Conservation (phyloP, 2,329 filamentous ascomycete genomes). For the Colletotrichum lupini region DNA sequence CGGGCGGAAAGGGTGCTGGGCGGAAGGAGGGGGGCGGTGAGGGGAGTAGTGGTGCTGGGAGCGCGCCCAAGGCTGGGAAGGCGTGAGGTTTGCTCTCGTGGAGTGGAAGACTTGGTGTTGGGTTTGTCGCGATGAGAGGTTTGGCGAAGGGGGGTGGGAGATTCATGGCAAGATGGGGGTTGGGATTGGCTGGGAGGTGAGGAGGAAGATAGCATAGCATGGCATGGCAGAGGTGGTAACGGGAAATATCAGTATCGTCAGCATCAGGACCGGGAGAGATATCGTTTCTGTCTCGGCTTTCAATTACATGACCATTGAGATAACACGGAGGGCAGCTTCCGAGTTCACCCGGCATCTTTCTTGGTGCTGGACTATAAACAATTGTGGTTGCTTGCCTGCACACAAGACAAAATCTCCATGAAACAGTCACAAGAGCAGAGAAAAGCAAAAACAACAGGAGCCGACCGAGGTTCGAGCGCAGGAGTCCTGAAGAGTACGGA, state of each 20-base stretch:
- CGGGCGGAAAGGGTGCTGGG: conserved; percentile 45
- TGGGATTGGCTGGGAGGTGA: too few relatives aligned
- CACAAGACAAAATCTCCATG: too few relatives aligned
- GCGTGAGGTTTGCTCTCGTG: neutral
- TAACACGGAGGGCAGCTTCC: neutral
- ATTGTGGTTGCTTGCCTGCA: too few relatives aligned
- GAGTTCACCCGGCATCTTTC: neutral
- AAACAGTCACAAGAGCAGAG: too few relatives aligned
- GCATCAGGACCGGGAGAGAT: neutral
- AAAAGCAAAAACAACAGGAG: too few relatives aligned
- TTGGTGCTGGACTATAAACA: too few relatives aligned
- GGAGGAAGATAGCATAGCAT: neutral
- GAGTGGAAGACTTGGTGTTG: too few relatives aligned
- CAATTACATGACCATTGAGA: conserved; percentile 7
- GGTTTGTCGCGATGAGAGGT: neutral
- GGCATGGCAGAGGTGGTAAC: too few relatives aligned
- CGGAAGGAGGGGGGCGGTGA: conserved; percentile 46
- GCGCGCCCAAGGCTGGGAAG: conserved; percentile 45
- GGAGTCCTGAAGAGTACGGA: too few relatives aligned
- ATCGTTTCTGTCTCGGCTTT: neutral
- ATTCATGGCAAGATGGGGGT: neutral
- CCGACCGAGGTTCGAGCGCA: too few relatives aligned
- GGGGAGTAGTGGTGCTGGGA: conserved; percentile 44
- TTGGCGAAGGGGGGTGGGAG: neutral
- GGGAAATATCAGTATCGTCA: neutral